phyloP scores from a whole-genome alignment of 2,329 filamentous ascomycete species.

The Ophiocordyceps camponoti-floridani region DNA sequence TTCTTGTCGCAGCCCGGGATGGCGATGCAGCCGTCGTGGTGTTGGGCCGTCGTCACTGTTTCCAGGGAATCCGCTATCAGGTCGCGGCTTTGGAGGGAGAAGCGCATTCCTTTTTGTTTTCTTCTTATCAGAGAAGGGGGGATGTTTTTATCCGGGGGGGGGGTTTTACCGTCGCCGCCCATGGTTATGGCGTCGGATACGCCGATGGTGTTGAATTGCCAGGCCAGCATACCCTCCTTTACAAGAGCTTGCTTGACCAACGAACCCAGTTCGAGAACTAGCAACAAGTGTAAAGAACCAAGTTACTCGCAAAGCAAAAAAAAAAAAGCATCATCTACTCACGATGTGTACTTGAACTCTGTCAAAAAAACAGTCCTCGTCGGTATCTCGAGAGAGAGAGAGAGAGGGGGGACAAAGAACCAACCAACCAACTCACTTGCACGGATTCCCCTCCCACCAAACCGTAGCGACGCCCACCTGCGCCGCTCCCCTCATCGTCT shows the following conservation, averaged over 20 bases:
- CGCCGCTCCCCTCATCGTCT: slow-evolving; percentile 77
- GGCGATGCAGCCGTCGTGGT: slow-evolving; percentile 82
- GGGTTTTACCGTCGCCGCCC: slow-evolving; percentile 58
- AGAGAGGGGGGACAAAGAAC: no score
- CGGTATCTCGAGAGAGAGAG: no score
- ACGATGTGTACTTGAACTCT: neutral
- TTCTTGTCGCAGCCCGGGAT: slow-evolving; percentile 96
- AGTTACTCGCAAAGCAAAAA: no score
- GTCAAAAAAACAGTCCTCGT: no score
- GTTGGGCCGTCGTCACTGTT: slow-evolving; percentile 79
- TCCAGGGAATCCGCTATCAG: slow-evolving; percentile 92
- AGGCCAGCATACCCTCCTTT: slow-evolving; percentile 75
- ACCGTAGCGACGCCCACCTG: slow-evolving; percentile 84
- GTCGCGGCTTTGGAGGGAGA: slow-evolving; percentile 77
- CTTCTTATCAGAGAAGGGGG: no score
- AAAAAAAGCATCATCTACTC: neutral
- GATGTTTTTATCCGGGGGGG: neutral
- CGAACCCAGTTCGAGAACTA: slow-evolving; percentile 31
- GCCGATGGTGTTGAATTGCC: slow-evolving; percentile 87
- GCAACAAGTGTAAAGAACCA: neutral
- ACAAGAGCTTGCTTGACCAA: slow-evolving; percentile 69
- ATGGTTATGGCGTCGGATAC: slow-evolving; percentile 88
- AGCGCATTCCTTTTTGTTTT: slow-evolving; percentile 74
- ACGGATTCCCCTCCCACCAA: slow-evolving; percentile 97
- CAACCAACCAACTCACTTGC: slow-evolving; percentile 54